Percentiles rank a stretch among this genome's conserved stretches.
These are phyloP conservation scores for Ilex asprella DNA, from an alignment of 257 asterid genomes.

Conservation along the genomic window DNA sequence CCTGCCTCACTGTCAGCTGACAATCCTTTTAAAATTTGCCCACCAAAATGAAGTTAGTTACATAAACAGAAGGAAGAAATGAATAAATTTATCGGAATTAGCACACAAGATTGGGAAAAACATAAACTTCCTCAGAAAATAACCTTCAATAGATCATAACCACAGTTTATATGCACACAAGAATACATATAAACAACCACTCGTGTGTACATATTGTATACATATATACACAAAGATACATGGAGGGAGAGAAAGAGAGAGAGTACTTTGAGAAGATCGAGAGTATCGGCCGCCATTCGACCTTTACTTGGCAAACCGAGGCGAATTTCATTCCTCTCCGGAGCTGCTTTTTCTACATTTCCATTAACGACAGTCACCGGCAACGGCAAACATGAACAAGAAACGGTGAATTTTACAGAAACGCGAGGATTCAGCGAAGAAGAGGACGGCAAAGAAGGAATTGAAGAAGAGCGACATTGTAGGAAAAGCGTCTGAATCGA, in stretches of 20 bases:
- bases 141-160: too few relatives aligned
- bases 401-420: conserved; percentile 39
- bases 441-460: conserved; percentile 22
- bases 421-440: conserved; percentile 14
- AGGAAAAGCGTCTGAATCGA: conserved; percentile 27
- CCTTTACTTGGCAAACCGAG: conserved; percentile 99
- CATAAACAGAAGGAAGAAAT: not conserved
- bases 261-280: conserved; percentile 80
- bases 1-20: conserved; percentile 95
- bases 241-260: not conserved
- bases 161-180: not conserved
- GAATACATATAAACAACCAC: not conserved
- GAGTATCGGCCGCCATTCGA: conserved; percentile 88
- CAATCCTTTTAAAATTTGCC: conserved; percentile 50
- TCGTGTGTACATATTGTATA: too few relatives aligned
- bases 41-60: not conserved
- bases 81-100: not conserved
- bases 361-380: conserved; percentile 46
- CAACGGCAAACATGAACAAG: conserved; percentile 46
- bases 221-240: not conserved
- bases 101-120: not conserved
- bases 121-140: too few relatives aligned
- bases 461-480: conserved; percentile 21
- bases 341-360: conserved; percentile 33
- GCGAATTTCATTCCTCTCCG: conserved; percentile 63